phyloP scores from a whole-genome alignment of 1,284 basidiomycete species.

The Wolfiporia cocos region DNA sequence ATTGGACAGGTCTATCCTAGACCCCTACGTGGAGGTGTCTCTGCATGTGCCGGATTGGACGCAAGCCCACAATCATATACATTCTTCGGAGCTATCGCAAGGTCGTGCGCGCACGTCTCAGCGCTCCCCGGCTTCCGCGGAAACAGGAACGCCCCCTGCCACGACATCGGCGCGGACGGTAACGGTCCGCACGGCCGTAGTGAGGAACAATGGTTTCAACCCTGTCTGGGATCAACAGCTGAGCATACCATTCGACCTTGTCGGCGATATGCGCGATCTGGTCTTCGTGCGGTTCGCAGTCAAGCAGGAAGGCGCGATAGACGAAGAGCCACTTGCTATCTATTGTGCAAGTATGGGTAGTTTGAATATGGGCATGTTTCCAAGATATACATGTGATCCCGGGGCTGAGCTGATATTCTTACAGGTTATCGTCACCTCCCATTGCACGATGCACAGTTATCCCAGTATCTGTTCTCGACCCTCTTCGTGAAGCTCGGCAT shows the following conservation, averaged over 20 bases:
- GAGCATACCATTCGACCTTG: slow-evolving; percentile 65
- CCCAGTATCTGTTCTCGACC: slow-evolving; percentile 84
- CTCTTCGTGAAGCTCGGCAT: slow-evolving; percentile 68
- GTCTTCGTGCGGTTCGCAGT: slow-evolving; percentile 81
- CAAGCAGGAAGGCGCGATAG: slow-evolving; percentile 55
- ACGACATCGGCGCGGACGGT: slow-evolving; percentile 40
- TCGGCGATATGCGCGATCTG: slow-evolving; percentile 74
- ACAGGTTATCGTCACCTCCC: slow-evolving; percentile 85
- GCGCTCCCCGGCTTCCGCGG: slow-evolving; percentile 11
- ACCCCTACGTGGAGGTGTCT: slow-evolving; percentile 78
- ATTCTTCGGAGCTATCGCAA: slow-evolving; percentile 18
- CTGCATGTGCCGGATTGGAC: slow-evolving; percentile 74
- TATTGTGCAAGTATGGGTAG: slow-evolving; percentile 68
- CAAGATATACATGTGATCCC: not conserved
- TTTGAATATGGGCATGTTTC: slow-evolving; percentile 64
- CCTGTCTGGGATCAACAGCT: slow-evolving; percentile 81
- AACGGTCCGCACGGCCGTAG: slow-evolving; percentile 49
- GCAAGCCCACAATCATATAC: slow-evolving; percentile 25
- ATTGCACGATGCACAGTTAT: slow-evolving; percentile 75
- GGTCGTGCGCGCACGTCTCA: slow-evolving; percentile 9
- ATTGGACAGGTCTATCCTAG: slow-evolving; percentile 52
- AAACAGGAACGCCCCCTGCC: slow-evolving; percentile 21
- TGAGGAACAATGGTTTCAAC: slow-evolving; percentile 87
- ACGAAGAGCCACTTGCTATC: slow-evolving; percentile 62
- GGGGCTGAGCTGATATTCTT: not conserved